phyloP scores from a whole-genome alignment of 495 filamentous ascomycete genomes.

The Penicillium atrosanguineum region DNA sequence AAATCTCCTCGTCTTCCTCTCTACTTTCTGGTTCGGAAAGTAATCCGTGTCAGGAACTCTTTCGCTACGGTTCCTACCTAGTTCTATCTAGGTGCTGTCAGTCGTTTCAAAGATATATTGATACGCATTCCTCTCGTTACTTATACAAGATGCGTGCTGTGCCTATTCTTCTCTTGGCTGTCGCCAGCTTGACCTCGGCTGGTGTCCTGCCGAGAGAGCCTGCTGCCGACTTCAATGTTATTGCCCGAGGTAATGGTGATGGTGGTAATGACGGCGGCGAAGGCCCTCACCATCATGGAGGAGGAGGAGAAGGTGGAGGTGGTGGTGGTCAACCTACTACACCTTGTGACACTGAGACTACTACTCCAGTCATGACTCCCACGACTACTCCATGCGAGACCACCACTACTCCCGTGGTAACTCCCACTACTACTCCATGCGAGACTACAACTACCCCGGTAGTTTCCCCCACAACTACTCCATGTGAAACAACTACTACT shows the following conservation, averaged over 20 bases:
- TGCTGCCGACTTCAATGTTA: slow-evolving; percentile 11
- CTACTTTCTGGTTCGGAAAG: slow-evolving; percentile 3
- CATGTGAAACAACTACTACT: background rate
- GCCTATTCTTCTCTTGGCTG: slow-evolving; percentile 18
- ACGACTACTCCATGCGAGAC: slow-evolving; percentile 7
- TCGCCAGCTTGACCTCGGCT: slow-evolving; percentile 22
- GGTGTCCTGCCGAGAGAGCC: slow-evolving; percentile 13
- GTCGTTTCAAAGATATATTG: background rate
- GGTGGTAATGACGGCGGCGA: background rate
- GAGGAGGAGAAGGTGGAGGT: slow-evolving; percentile 2
- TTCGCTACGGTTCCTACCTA: slow-evolving; percentile 26
- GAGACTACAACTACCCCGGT: slow-evolving; percentile 1
- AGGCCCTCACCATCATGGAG: slow-evolving; percentile 1
- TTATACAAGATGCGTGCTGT: slow-evolving; percentile 20
- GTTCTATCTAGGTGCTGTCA: background rate
- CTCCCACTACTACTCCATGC: slow-evolving; percentile 5
- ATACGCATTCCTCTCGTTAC: slow-evolving; percentile 8
- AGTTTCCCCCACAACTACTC: background rate
- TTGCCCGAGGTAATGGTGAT: slow-evolving; percentile 9
- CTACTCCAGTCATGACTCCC: background rate
- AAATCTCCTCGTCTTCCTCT: slow-evolving; percentile 5
- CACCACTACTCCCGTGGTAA: background rate
- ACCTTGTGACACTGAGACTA: background rate
- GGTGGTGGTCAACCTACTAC: slow-evolving; percentile 1
- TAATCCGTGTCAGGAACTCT: slow-evolving; percentile 22